Conservation (phyloP, 1,284 basidiomycete species). For the Malassezia obtusa region DNA sequence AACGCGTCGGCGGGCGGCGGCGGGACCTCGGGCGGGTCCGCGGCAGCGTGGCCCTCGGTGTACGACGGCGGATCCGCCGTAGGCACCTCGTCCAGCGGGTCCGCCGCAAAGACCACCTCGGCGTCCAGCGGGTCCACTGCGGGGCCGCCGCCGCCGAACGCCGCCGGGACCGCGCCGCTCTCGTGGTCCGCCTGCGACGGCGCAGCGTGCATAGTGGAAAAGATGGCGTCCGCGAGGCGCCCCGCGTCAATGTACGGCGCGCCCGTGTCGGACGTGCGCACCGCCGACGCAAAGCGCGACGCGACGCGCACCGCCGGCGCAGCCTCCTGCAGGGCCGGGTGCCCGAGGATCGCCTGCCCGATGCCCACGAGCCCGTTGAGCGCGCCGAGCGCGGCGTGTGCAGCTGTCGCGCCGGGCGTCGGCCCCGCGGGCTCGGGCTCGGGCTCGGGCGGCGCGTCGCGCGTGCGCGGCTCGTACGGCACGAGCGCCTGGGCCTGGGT, state of each 20-base stretch:
- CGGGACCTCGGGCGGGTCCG: too few relatives aligned
- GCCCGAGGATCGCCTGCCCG: not conserved
- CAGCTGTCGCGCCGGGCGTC: not conserved
- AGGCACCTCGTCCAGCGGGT: too few relatives aligned
- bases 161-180: not conserved
- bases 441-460: not conserved
- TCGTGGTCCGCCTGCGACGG: not conserved
- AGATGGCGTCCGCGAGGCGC: not conserved
- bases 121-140: too few relatives aligned
- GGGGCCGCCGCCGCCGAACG: not conserved
- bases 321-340: not conserved
- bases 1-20: too few relatives aligned
- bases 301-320: conserved; percentile 3
- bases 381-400: not conserved
- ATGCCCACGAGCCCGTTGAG: not conserved
- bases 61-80: not conserved
- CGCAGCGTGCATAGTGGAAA: not conserved
- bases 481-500: not conserved
- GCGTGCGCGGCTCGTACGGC: not conserved
- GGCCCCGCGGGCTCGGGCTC: not conserved
- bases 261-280: not conserved
- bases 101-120: too few relatives aligned
- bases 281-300: not conserved
- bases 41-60: too few relatives aligned
- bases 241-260: not conserved